A percentile compares a stretch with the other conserved stretches of the same genome.
These are phyloP conservation scores for Lactarius deliciosus DNA, from an alignment of 768 basidiomycete genomes.

Conservation along the genomic window DNA sequence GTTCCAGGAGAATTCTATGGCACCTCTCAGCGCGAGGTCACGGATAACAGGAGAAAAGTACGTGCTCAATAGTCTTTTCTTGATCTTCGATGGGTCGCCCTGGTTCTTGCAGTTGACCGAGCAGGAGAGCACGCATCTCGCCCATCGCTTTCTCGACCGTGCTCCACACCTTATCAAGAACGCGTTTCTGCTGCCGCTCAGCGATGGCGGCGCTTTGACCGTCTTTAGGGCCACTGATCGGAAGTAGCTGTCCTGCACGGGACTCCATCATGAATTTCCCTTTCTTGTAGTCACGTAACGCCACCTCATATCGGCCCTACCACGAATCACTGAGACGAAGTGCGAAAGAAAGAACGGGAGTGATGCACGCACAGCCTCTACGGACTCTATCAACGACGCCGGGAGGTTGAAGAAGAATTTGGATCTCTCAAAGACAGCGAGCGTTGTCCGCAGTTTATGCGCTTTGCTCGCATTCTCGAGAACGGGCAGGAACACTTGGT, in stretches of 20 bases:
- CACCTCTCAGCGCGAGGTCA: constrained; percentile 19
- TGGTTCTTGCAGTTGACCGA: constrained; percentile 79
- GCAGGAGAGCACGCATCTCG: constrained; percentile 79
- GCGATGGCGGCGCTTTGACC: constrained; percentile 47
- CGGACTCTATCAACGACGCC: constrained; percentile 80
- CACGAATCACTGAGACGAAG: not conserved
- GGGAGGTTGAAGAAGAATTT: constrained; percentile 99
- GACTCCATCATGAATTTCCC: constrained; percentile 89
- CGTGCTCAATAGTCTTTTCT: constrained; percentile 94
- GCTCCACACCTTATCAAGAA: constrained; percentile 94
- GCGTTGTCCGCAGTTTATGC: constrained; percentile 85
- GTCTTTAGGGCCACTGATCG: constrained; percentile 63
- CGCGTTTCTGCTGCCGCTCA: constrained; percentile 82
- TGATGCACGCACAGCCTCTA: constrained; percentile 69
- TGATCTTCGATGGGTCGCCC: constrained; percentile 85
- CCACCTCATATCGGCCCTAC: constrained; percentile 91
- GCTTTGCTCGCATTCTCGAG: constrained; percentile 95
- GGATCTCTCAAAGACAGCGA: constrained; percentile 93
- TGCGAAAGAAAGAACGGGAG: not conserved
- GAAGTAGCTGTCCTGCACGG: constrained; percentile 81
- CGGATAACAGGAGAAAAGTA: constrained; percentile 19
- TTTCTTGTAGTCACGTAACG: constrained; percentile 95
- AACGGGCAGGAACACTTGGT: constrained; percentile 94
- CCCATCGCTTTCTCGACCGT: constrained; percentile 93
- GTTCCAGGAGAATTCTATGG: constrained; percentile 78